Evolutionary conservation across 108 stramenopile genomes (phyloP), one percentile per base, ranked within the genome.

Genomic region (Halocafeteria seosinensis): DNA sequence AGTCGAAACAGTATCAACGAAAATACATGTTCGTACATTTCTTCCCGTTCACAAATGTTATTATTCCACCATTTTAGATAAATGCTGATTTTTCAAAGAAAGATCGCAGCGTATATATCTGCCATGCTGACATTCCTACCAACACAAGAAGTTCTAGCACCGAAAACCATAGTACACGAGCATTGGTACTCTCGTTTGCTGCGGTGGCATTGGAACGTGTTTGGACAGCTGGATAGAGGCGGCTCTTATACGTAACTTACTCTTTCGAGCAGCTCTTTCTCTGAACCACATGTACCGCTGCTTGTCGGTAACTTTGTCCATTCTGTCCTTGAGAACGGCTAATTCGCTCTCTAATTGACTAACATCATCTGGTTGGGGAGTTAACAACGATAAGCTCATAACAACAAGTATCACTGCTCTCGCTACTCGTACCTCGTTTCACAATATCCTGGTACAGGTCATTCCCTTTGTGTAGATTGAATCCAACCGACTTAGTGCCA

Each of bases 141-240:
- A 66, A 34, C 17, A 66, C 61, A 26, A 3, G 13, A 4, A 50
- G 26, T 29, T 66, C 65, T 17, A 25, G 24, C 5, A 61, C 2
- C 31, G 62, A 63, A 23, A 61, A 66, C n/a, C 63, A 27, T 6
- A 66, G n/a, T 1, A 66, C 65, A 6, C 65, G 63, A 4, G 32
- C 63, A 38, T 50, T 59, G 11, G 52, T 66, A 31, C 32, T 63
- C 34, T 66, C 65, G 6, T 25, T 59, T 37, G n/a, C n/a, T n/a
- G n/a, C n/a, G n/a, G n/a, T n/a, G n/a, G n/a, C n/a, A n/a, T n/a
- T n/a, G n/a, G n/a, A n/a, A n/a, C n/a, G n/a, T n/a, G n/a, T n/a
- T n/a, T n/a, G n/a, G n/a, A n/a, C n/a, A n/a, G n/a, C n/a, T n/a
- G n/a, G n/a, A n/a, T n/a, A n/a, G n/a, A n/a, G n/a, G n/a, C n/a